Evolutionary conservation across 106 monocot genomes (phyloP).

Genomic region (Dendrobium chrysotoxum): DNA sequence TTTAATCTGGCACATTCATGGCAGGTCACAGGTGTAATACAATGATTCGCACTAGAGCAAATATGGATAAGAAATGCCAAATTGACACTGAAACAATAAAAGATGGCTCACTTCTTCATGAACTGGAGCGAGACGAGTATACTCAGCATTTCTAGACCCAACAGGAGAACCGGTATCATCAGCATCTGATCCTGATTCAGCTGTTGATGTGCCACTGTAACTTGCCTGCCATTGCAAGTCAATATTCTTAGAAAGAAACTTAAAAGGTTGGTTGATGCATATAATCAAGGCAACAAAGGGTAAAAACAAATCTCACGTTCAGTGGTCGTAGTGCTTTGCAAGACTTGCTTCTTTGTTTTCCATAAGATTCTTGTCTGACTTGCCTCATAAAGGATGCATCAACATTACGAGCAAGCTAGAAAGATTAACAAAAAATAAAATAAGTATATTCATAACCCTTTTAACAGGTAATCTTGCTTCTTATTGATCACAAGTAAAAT

Average conservation of each 20-base stretch:
- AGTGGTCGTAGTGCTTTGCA: conserved; percentile 15
- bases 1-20: neutral
- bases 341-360: conserved; percentile 22
- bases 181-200: conserved; percentile 74
- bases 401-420: conserved; percentile 52
- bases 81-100: neutral
- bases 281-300: neutral
- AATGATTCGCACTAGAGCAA: neutral
- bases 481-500: neutral
- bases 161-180: conserved; percentile 71
- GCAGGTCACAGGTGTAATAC: neutral
- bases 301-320: conserved; percentile 33
- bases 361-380: conserved; percentile 28
- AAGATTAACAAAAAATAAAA: neutral
- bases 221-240: conserved; percentile 35
- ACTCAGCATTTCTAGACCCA: conserved; percentile 21
- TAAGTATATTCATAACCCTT: neutral
- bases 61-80: neutral
- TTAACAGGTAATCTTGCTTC: neutral
- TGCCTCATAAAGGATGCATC: conserved; percentile 38
- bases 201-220: conserved; percentile 47
- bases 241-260: neutral
- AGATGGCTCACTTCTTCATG: conserved; percentile 67
- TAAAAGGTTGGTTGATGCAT: neutral
- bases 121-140: conserved; percentile 58